phyloP scores from a whole-genome alignment of 1,139 yeast genomes.

The Debaryomycetaceae sp. region DNA sequence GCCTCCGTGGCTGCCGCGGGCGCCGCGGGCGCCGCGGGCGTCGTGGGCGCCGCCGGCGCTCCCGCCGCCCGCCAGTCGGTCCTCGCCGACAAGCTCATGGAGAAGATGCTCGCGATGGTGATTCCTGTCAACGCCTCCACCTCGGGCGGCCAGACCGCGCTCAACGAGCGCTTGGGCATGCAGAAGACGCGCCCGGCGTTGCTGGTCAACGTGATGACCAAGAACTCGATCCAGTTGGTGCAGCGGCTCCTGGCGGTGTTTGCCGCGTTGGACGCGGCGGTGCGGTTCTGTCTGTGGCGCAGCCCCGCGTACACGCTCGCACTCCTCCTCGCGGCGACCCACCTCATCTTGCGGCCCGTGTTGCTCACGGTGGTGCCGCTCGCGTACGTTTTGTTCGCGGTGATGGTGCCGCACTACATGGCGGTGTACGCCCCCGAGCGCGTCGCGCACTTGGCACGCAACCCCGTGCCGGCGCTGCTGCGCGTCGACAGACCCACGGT shows the following conservation, averaged over 20 bases:
- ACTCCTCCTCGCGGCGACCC: conserved; percentile 49
- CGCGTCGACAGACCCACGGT: conserved; percentile 43
- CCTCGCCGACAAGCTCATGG: conserved; percentile 66
- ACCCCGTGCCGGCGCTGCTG: conserved; percentile 55
- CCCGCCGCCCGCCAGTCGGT: neutral
- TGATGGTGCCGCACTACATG: conserved; percentile 69
- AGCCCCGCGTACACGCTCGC: conserved; percentile 62
- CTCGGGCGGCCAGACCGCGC: conserved; percentile 33
- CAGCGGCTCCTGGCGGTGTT: conserved; percentile 63
- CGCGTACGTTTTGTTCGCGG: conserved; percentile 46
- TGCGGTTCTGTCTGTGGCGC: conserved; percentile 58
- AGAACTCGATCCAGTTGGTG: conserved; percentile 61
- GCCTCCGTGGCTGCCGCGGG: neutral
- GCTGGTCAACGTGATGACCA: conserved; percentile 65
- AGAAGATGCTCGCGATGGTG: conserved; percentile 63
- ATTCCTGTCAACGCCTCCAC: conserved; percentile 56
- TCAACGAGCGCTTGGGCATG: conserved; percentile 47
- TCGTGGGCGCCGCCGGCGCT: conserved; percentile 1
- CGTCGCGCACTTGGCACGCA: conserved; percentile 24
- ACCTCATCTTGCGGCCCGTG: conserved; percentile 59
- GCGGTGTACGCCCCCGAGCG: conserved; percentile 37
- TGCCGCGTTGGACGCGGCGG: conserved; percentile 51
- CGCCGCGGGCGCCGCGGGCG: neutral
- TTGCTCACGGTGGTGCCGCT: conserved; percentile 53
- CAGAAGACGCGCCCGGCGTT: conserved; percentile 66